Base-by-base conservation (phyloP, 768 basidiomycete genomes). In the Boletus subcaerulescens region DNA sequence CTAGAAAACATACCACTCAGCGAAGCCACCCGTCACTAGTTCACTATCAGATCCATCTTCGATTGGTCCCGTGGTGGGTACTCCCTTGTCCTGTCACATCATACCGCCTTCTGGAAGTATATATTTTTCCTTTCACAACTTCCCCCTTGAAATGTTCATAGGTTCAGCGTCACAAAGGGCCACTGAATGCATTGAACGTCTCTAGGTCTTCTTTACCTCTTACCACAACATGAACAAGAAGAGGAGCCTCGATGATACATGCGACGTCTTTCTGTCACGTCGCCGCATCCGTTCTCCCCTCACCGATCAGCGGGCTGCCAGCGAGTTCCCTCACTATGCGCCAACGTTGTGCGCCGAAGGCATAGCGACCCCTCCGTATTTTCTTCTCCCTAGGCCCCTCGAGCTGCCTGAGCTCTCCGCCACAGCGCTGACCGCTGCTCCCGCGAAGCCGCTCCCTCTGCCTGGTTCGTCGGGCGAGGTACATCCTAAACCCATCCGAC, bases 191-290 rank as follows among this genome's bases (percentile, higher is more conserved):
- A 20, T 29, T 14, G 10, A 41, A 13, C 22, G 22, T 50, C 44
- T 49, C 49, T 44, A 41, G 20, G 22, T 5, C 33, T 17, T 48
- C 59, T 54, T 63, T 59, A 56, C 46, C 42, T 58, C 47, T 51
- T 35, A 60, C 64, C 57, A 48, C 54, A 14, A 61, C 56, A 72
- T 71, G 69, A 53, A 20, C 55, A 59, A 57, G 51, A 63, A 52
- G 43, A 55, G 42, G 43, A 73, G 71, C 52, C 67, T 71, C 49
- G 71, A 69, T 48, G 69, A 71, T 48, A 59, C 65, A 1, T 71
- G 71, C 59, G 50, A 58, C 49, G 35, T 71, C 10, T 67, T 69
- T 44, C 50, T 71, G 33, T 67, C 69, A 15, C 69, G 62, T 40
- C 48, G 56, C 36, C 58, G 55, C 18, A 12, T 44, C 9, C 50